Base-by-base conservation (phyloP, 2,329 filamentous ascomycete species). In the Bipolaris oryzae region DNA sequence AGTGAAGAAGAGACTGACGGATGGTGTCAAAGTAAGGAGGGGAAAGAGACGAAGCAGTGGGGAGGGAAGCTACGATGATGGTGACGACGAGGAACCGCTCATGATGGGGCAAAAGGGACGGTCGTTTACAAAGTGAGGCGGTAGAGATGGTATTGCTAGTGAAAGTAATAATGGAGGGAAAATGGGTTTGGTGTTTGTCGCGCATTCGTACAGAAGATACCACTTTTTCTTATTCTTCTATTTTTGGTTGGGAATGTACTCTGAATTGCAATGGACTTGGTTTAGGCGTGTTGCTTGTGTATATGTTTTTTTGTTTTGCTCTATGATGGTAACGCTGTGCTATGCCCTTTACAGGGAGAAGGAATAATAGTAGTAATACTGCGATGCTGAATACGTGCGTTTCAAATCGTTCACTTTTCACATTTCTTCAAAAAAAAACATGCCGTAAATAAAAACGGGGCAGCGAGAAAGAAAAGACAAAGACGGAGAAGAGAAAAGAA, bases 1-100 rank as follows among this genome's bases (percentile, higher is more conserved):
- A 76, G 91, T 96, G 2, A 92, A 86, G 71, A 85, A 86, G 76
- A 92, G 90, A 79, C 92, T 98, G 65, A 84, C 90, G 51, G 89
- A 88, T 64, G 92, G 92, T 4, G 96, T 98, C 90, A 81, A 31
- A 31, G 28, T 31, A 5, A 31, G 90, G n/a, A 88, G 89, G 72
- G 82, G 78, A 61, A 82, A 90, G 64, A 77, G 82, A 53, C 81
- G 82, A 47, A 74, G 71, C 51, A 74, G 70, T 18, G 67, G 45
- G 2, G 68, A 67, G 35, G 71, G 62, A 5, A 68, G 62, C 5
- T 60, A 57, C 47, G 57, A 59, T 15, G 61, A 62, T 41, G 73
- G 61, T 15, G 62, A 60, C 23, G 69, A 71, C n/a, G 55, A 31
- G 1, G 68, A 70, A 38, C 69, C 62, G 2, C 37, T 73, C 53